Base-by-base conservation (phyloP, 371 early-diverging fungal genomes). In the Modicella reniformis region DNA sequence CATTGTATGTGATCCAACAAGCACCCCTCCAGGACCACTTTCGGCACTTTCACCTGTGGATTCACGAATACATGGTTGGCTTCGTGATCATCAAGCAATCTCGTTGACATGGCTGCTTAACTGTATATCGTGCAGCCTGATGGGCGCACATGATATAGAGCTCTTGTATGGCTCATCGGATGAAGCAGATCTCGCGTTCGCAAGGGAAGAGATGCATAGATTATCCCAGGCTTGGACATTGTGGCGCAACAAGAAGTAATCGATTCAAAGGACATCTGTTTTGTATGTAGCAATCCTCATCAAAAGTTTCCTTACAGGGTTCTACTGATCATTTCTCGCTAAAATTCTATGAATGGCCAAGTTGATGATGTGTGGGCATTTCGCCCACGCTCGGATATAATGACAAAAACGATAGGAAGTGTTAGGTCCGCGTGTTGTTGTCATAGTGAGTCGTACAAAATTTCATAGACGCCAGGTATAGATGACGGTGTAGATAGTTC, bases 21-120 rank as follows among this genome's bases (percentile, higher is more conserved):
- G 52, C 28, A 68, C 51, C n/a, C 74, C 68, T n/a, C 59, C 61
- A 44, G 65, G 54, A 23, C 21, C 44, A 10, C 6, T 44, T 3
- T 44, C 44, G 3, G 44, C 12, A 17, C 44, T 44, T 19, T 44
- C 44, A 19, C 12, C 44, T 17, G 44, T 19, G n/a, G 12, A 44
- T 19, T 44, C 44, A 3, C 6, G 44, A 56, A 74, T 60, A 29
- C 74, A 74, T 56, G 69, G 65, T 3, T 74, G 74, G 74, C 64
- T 74, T 50, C 59, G 59, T 6, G 65, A 64, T 32, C 54, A 59
- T 26, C 74, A 74, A 37, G 74, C 74, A 17, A 65, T 74, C 29
- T 74, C 74, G 1, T 34, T 68, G 33, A 63, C 62, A 25, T 74
- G 74, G 74, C 17, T 74, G 4, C 48, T 74, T n/a, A 68, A 74